phyloP scores from a whole-genome alignment of 768 basidiomycete genomes.

The Macrolepiota fuliginosa region DNA sequence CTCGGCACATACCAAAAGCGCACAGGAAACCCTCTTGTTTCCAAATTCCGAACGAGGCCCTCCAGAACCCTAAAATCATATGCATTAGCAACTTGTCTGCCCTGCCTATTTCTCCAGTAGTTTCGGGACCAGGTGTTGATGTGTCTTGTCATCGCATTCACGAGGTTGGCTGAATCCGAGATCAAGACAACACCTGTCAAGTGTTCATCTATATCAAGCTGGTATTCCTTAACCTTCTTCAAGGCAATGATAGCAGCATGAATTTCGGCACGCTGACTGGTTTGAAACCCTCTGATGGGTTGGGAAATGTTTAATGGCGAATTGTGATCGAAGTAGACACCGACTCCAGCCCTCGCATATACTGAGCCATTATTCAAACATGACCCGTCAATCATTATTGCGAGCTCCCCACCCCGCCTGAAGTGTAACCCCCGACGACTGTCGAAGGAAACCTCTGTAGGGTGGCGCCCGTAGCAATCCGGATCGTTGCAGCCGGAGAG shows the following conservation, averaged over 20 bases:
- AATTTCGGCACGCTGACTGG: not conserved
- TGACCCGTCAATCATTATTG: not conserved
- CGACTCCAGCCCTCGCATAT: not conserved
- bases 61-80: too few relatives aligned
- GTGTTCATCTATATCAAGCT: not conserved
- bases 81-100: too few relatives aligned
- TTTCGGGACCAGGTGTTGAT: constrained; percentile 4
- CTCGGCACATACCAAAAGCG: too few relatives aligned
- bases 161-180: constrained; percentile 11
- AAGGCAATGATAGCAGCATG: constrained; percentile 10
- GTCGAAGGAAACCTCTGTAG: too few relatives aligned
- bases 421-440: too few relatives aligned
- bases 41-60: too few relatives aligned
- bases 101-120: too few relatives aligned
- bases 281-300: not conserved
- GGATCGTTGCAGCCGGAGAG: too few relatives aligned
- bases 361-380: not conserved
- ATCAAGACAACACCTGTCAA: constrained; percentile 2
- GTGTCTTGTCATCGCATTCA: constrained; percentile 5
- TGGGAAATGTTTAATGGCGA: not conserved
- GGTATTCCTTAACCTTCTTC: not conserved
- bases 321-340: not conserved
- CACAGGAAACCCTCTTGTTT: too few relatives aligned
- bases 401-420: not conserved
- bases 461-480: too few relatives aligned